A percentile compares a stretch with the other conserved stretches of the same genome.
phyloP scores from a whole-genome alignment of 352 stramenopile species.

The Pythium apleroticum region DNA sequence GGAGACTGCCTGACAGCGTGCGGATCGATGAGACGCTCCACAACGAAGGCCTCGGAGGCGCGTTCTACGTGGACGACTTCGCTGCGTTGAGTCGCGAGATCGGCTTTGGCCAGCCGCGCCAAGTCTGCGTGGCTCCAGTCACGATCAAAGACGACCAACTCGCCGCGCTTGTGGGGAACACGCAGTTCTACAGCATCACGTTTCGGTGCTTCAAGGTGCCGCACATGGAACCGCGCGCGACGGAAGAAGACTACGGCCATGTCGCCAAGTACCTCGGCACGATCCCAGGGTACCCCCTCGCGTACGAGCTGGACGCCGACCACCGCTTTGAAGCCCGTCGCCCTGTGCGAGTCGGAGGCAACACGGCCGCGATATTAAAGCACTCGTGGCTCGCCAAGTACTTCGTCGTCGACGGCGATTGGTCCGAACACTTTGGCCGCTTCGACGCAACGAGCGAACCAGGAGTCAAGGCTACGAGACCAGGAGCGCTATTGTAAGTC shows the following conservation, averaged over 20 bases:
- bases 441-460: slow-evolving; percentile 21
- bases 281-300: slow-evolving; percentile 50
- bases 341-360: slow-evolving; percentile 77
- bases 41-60: slow-evolving; percentile 87
- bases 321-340: slow-evolving; percentile 79
- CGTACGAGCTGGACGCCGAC: slow-evolving; percentile 71
- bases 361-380: slow-evolving; percentile 77
- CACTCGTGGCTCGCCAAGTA: slow-evolving; percentile 73
- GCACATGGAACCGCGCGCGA: slow-evolving; percentile 33
- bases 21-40: slow-evolving; percentile 75
- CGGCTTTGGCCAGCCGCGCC: slow-evolving; percentile 83
- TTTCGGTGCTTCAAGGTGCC: slow-evolving; percentile 89
- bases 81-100: slow-evolving; percentile 60
- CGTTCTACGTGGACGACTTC: slow-evolving; percentile 92
- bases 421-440: slow-evolving; percentile 67
- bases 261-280: slow-evolving; percentile 91
- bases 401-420: slow-evolving; percentile 84
- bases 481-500: too few relatives aligned
- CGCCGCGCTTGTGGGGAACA: slow-evolving; percentile 50
- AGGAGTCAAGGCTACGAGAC: too few relatives aligned
- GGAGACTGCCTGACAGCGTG: slow-evolving; percentile 60
- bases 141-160: slow-evolving; percentile 57
- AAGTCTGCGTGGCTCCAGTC: slow-evolving; percentile 72
- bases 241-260: slow-evolving; percentile 92
- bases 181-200: slow-evolving; percentile 86